Base-by-base conservation (phyloP, 2,329 filamentous ascomycete species). In the Xylaria sp. region DNA sequence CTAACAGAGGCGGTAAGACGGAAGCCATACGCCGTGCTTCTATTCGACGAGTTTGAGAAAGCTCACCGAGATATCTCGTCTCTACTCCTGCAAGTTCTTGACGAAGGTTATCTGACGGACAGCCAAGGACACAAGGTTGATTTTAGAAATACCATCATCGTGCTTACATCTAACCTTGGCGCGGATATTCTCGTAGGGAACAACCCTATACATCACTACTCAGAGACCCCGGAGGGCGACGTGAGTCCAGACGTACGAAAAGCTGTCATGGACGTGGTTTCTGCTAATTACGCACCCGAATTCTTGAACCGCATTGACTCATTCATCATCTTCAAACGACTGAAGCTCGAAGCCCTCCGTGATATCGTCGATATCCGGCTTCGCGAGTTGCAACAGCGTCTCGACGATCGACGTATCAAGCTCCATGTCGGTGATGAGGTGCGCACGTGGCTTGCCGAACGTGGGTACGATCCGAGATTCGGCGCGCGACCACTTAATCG, bases 1-100 rank as follows among this genome's bases (percentile, higher is more conserved):
- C 86, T 99, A 11, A 98, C 96, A 0, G 96, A 99, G 81, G 94
- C 95, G 4, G 94, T 99, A 2, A 89, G 96, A 63, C 88, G 96
- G 66, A 98, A 98, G 79, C 96, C 96, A 0, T 98, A 98, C 73
- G 94, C 95, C 0, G 93, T 99, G 0, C 85, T 99, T 0, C 85
- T 99, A 1, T 97, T 99, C 73, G 96, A 99, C 77, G 96, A 98
- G 77, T 98, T 97, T 73, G 96, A 99, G 77, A 98, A 99, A 78
- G 96, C 95, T 0, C 96, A 98, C 77, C 90, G 93, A 61, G 96
- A 99, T 74, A 97, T 98, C 71, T 96, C 93, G 0, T 91, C 94
- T 0, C 84, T 99, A 2, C 86, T 99, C 3, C 87, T 99, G 3
- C 96, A 98, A 79, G 95, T 98, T 0, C 87, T 99, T 0, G 96